These are phyloP conservation scores for Malassezia brasiliensis DNA, from an alignment of 1,284 basidiomycete species.

Conservation along the genomic window DNA sequence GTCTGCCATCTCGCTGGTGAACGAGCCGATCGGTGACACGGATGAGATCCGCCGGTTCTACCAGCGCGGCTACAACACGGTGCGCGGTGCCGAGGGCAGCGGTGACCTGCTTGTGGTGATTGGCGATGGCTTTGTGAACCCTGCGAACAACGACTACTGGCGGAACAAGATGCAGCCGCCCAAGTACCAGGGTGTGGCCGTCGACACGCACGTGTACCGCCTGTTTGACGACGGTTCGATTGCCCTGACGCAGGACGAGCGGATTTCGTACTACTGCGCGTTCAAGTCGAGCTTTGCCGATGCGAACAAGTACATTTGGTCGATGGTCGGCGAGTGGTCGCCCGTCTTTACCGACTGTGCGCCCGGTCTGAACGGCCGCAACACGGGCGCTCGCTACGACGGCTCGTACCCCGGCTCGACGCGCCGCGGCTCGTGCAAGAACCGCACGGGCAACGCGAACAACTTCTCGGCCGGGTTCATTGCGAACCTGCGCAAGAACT, in stretches of 20 bases:
- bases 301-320: constrained; percentile 30
- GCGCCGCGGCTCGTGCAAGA: constrained; percentile 62
- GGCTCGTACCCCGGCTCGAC: constrained; percentile 54
- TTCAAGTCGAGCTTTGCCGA: constrained; percentile 26
- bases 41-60: constrained; percentile 29
- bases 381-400: constrained; percentile 67
- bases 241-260: constrained; percentile 21
- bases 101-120: constrained; percentile 52
- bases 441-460: constrained; percentile 61
- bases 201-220: constrained; percentile 56
- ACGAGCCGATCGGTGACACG: constrained; percentile 32
- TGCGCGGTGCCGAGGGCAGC: constrained; percentile 24
- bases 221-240: constrained; percentile 30
- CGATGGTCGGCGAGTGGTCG: constrained; percentile 48
- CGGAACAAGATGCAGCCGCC: constrained; percentile 58
- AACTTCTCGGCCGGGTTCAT: constrained; percentile 71
- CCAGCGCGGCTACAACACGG: constrained; percentile 32
- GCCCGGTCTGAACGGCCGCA: constrained; percentile 59
- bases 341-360: constrained; percentile 73
- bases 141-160: constrained; percentile 58
- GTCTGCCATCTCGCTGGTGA: constrained; percentile 33
- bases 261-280: constrained; percentile 34
- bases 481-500: constrained; percentile 68
- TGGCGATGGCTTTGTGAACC: constrained; percentile 73
- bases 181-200: constrained; percentile 59